Percentiles rank a stretch among this genome's conserved stretches.
Evolutionary conservation across 306 rosid genomes (phyloP).

Genomic region (Geum urbanum): DNA sequence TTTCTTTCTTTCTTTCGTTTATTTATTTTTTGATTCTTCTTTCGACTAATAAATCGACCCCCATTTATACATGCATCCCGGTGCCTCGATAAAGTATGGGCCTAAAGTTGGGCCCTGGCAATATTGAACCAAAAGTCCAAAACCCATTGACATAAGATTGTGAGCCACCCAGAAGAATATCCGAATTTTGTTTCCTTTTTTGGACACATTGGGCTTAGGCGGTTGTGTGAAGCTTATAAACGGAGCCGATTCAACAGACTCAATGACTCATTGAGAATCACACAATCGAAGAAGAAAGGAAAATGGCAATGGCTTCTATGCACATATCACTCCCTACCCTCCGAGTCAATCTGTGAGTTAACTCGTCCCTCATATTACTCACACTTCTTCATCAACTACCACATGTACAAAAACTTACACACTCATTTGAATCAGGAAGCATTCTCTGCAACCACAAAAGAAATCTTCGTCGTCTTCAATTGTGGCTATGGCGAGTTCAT

Average conservation of each 20-base stretch:
- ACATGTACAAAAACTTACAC: background rate
- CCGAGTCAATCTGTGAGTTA: conserved; percentile 48
- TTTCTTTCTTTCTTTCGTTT: too few relatives aligned
- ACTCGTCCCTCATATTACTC: background rate
- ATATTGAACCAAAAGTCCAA: too few relatives aligned
- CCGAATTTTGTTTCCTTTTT: background rate
- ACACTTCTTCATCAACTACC: background rate
- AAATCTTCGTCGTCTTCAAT: conserved; percentile 32
- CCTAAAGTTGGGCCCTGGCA: background rate
- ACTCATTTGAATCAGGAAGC: background rate
- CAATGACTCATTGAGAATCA: background rate
- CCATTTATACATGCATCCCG: too few relatives aligned
- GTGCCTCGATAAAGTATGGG: background rate
- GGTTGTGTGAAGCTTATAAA: too few relatives aligned
- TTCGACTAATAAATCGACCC: too few relatives aligned
- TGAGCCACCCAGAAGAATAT: background rate
- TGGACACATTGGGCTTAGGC: conserved; percentile 9
- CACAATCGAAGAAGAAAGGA: background rate
- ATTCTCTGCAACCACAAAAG: background rate
- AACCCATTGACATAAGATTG: background rate
- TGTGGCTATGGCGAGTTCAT: conserved; percentile 55
- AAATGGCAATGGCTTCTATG: conserved; percentile 51
- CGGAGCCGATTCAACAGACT: background rate
- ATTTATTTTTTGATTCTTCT: too few relatives aligned
- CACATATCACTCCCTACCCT: conserved; percentile 41